phyloP scores from a whole-genome alignment of 2,329 filamentous ascomycete genomes.

The Colletotrichum theobromicola region DNA sequence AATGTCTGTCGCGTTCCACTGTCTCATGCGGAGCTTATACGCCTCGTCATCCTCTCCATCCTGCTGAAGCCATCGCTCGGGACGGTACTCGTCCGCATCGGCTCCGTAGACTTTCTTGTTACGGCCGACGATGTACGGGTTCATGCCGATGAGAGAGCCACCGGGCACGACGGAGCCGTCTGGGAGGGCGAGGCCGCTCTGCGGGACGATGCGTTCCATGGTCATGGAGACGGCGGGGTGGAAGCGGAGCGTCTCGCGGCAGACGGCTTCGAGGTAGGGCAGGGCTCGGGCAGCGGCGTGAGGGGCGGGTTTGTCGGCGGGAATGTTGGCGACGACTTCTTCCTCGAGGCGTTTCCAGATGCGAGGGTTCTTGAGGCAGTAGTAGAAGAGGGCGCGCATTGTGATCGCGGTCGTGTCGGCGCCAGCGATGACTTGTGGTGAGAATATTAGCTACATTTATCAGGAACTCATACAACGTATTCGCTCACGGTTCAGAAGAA shows the following conservation, averaged over 20 bases:
- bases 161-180: constrained; percentile 39
- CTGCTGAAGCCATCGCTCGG: constrained; percentile 52
- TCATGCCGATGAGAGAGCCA: constrained; percentile 46
- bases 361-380: constrained; percentile 36
- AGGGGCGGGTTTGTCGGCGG: neutral
- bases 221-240: constrained; percentile 53
- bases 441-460: too few species aligned
- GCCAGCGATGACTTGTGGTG: constrained; percentile 41
- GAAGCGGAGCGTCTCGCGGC: constrained; percentile 56
- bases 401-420: constrained; percentile 41
- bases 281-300: constrained; percentile 35
- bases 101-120: constrained; percentile 48
- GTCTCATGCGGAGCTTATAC: constrained; percentile 35
- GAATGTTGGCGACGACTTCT: constrained; percentile 35
- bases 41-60: constrained; percentile 33
- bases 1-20: constrained; percentile 42
- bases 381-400: constrained; percentile 39
- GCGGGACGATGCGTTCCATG: constrained; percentile 56
- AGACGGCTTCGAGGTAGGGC: constrained; percentile 54
- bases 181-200: constrained; percentile 38
- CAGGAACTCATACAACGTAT: too few species aligned
- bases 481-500: constrained; percentile 31
- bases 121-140: constrained; percentile 40
- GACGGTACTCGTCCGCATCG: constrained; percentile 48
- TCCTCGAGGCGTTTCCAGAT: constrained; percentile 31